phyloP scores from a whole-genome alignment of 169 alveolate genomes.

The Cryptosporidium sp. region DNA sequence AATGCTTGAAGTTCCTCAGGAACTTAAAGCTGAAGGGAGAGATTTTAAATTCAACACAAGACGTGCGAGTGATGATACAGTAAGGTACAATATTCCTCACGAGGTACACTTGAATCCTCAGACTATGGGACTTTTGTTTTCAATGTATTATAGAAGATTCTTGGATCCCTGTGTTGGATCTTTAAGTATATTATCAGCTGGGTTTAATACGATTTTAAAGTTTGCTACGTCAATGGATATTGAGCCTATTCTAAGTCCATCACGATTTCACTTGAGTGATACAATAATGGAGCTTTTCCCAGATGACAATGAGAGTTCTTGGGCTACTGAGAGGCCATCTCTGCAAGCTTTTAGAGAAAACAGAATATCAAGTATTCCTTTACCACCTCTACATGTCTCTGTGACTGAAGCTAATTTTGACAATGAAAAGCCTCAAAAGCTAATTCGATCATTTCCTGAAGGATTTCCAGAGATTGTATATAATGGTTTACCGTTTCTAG shows the following conservation, averaged over 20 bases:
- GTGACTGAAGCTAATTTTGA: background rate
- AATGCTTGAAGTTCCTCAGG: slow-evolving; percentile 48
- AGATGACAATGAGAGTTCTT: slow-evolving; percentile 27
- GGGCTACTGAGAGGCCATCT: slow-evolving; percentile 75
- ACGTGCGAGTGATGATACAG: slow-evolving; percentile 30
- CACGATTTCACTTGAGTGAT: slow-evolving; percentile 56
- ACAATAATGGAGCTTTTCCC: slow-evolving; percentile 58
- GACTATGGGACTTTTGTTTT: slow-evolving; percentile 61
- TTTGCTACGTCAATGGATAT: slow-evolving; percentile 58
- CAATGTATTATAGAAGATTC: slow-evolving; percentile 60
- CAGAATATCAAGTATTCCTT: slow-evolving; percentile 26
- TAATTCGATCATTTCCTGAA: slow-evolving; percentile 32
- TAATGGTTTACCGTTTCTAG: slow-evolving; percentile 51
- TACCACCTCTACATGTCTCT: slow-evolving; percentile 41
- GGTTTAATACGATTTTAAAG: slow-evolving; percentile 51
- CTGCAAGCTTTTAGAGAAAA: slow-evolving; percentile 29
- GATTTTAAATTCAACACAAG: slow-evolving; percentile 20
- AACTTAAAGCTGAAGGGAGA: slow-evolving; percentile 6
- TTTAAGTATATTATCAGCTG: slow-evolving; percentile 46
- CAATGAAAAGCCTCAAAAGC: slow-evolving; percentile 23
- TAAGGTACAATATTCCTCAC: slow-evolving; percentile 62
- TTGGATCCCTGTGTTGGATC: slow-evolving; percentile 75
- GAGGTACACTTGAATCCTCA: slow-evolving; percentile 67
- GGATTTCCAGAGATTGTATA: slow-evolving; percentile 57
- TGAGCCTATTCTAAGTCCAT: slow-evolving; percentile 52